Evolutionary conservation across 2,329 filamentous ascomycete species (phyloP).

Genomic region (Colletotrichum higginsianum): DNA sequence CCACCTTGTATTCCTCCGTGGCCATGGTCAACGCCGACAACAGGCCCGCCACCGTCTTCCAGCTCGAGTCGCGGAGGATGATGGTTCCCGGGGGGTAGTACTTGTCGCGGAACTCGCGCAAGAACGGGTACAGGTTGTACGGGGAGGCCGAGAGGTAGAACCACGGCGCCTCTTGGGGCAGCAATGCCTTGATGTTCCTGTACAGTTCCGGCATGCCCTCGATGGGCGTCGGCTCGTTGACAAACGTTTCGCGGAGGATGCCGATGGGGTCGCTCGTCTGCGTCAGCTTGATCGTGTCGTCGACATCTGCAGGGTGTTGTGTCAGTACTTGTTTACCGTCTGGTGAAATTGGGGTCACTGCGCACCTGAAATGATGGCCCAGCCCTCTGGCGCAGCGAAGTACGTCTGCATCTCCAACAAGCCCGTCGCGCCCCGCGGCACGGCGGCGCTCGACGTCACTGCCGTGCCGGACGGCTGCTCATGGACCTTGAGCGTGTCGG

Average conservation of each 20-base stretch:
- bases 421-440: slow-evolving; percentile 68
- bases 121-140: slow-evolving; percentile 93
- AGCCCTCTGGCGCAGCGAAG: slow-evolving; percentile 83
- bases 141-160: slow-evolving; percentile 96
- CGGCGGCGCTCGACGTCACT: slow-evolving; percentile 64
- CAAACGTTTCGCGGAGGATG: slow-evolving; percentile 87
- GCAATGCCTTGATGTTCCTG: slow-evolving; percentile 69
- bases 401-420: slow-evolving; percentile 77
- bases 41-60: slow-evolving; percentile 87
- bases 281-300: slow-evolving; percentile 96
- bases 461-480: slow-evolving; percentile 60
- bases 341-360: not conserved
- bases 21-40: slow-evolving; percentile 84
- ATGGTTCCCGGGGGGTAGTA: slow-evolving; percentile 85
- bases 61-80: slow-evolving; percentile 87
- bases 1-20: slow-evolving; percentile 89
- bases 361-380: slow-evolving; percentile 83
- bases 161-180: slow-evolving; percentile 77
- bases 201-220: slow-evolving; percentile 90
- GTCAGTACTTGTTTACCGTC: slow-evolving; percentile 41
- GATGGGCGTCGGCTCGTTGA: slow-evolving; percentile 79
- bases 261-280: slow-evolving; percentile 84
- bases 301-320: slow-evolving; percentile 75
- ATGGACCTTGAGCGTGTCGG: slow-evolving; percentile 70
- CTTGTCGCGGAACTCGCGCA: slow-evolving; percentile 79